These are phyloP conservation scores for Aspergillus puulaauensis DNA, from an alignment of 2,329 filamentous ascomycete species.

Conservation along the genomic window DNA sequence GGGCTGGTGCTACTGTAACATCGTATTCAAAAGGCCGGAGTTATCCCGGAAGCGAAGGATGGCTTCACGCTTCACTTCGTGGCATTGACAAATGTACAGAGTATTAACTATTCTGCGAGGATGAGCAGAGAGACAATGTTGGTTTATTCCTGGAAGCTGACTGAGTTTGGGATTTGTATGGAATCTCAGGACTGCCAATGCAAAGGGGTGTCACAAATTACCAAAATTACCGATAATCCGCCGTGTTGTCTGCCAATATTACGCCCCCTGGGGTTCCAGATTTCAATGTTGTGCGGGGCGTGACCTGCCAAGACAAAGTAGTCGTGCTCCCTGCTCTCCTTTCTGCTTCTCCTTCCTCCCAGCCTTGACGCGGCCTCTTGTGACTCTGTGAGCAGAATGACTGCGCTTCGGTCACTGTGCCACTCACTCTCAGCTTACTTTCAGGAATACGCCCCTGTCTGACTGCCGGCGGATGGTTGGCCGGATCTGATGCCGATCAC, in stretches of 20 bases:
- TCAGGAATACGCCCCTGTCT: background rate
- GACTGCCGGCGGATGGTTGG: background rate
- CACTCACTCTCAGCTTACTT: background rate
- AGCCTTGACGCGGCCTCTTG: background rate
- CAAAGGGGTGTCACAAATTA: background rate
- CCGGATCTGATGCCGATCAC: slow-evolving; percentile 1
- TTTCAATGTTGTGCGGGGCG: background rate
- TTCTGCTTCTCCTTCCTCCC: background rate
- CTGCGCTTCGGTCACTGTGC: background rate
- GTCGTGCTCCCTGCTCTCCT: background rate
- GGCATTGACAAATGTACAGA: no score
- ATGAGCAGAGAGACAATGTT: background rate
- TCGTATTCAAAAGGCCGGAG: background rate
- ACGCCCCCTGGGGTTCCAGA: background rate
- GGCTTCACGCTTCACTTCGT: background rate
- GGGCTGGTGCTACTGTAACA: slow-evolving; percentile 1
- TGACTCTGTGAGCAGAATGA: background rate
- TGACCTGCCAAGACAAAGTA: background rate
- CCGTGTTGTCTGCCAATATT: no score
- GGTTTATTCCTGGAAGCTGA: background rate
- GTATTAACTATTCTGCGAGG: background rate
- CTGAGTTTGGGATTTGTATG: background rate
- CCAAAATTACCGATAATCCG: background rate
- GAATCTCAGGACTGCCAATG: background rate
- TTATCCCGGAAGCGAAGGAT: background rate